Base-by-base conservation (phyloP, 805 yeast species). In the Wickerhamiella siamensis region DNA sequence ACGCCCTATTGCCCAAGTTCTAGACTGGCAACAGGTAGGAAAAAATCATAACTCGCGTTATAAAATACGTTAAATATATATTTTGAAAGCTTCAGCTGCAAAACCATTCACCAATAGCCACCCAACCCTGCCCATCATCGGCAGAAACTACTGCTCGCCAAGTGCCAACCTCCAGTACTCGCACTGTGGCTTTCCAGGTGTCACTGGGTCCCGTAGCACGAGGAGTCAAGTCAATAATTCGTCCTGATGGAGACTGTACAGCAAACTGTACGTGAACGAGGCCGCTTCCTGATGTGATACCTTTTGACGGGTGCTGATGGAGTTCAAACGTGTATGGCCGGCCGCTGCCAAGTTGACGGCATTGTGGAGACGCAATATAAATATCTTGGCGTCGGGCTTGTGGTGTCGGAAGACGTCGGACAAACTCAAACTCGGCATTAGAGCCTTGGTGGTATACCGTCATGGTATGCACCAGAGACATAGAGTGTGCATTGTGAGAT, bases 31-130 rank as follows among this genome's bases (percentile, higher is more conserved):
- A 26, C 6, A 15, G 9, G 17, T 34, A 10, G 12, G 9, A 12
- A 14, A 19, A 10, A 15, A 17, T 8, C 14, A 19, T 9, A 15
- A 34, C 38, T 8, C 18, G 9, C 19, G 35, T 9, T 9, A 10
- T 9, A 15, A 17, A 33, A 16, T 10, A 14, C n/a, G 22, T 17
- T 33, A 15, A 17, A 16, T 16, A 17, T 18, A 16, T 19, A 8
- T 5, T 16, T 8, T 24, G 6, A 24, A 12, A 24, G 10, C 12
- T 18, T 27, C 22, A 43, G 6, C 36, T 36, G 26, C 52, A 49
- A 36, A 45, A 48, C 98, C 98, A 88, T 59, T 86, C 95, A 12
- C 94, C 86, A 61, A 83, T 84, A 3, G 82, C 83, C 52, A 84
- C 79, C 83, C 94, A 83, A 41, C 84, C 77, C 42, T 70, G 69